Conservation (phyloP, 495 filamentous ascomycete genomes). For the Neurospora hispaniola region DNA sequence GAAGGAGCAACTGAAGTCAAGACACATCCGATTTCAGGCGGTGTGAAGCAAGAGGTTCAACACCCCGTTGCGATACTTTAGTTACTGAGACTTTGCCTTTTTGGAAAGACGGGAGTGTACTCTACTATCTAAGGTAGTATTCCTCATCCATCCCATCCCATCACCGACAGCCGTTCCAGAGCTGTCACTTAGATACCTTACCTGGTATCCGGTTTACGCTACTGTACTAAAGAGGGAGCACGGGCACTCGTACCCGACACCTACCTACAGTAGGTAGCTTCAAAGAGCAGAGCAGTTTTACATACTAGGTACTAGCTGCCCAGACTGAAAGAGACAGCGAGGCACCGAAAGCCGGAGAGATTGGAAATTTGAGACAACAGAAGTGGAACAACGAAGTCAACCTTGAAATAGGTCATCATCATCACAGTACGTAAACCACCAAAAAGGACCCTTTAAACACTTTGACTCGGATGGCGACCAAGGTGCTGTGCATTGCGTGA, state of each 20-base stretch:
- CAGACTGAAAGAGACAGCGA: not conserved
- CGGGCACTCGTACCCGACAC: too few species aligned
- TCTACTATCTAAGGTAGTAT: not conserved
- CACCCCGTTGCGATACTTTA: not conserved
- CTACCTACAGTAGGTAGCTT: too few species aligned
- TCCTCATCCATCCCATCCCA: not conserved
- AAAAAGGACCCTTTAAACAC: constrained; percentile 1
- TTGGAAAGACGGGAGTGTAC: not conserved
- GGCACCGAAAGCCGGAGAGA: not conserved
- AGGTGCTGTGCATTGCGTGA: constrained; percentile 16
- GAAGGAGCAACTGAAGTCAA: constrained; percentile 5
- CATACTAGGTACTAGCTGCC: too few species aligned
- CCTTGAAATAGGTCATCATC: too few species aligned
- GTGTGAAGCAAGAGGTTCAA: not conserved
- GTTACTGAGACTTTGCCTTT: not conserved
- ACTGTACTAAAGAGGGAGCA: too few species aligned
- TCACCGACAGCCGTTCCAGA: not conserved
- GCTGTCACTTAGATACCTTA: not conserved
- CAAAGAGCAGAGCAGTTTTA: too few species aligned
- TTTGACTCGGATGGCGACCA: constrained; percentile 15
- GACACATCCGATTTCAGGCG: not conserved
- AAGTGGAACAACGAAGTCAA: too few species aligned
- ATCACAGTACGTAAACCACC: not conserved
- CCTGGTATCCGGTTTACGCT: too few species aligned
- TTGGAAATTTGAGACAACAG: not conserved